These are phyloP conservation scores for Suillus subluteus DNA, from an alignment of 768 basidiomycete genomes.

Conservation along the genomic window DNA sequence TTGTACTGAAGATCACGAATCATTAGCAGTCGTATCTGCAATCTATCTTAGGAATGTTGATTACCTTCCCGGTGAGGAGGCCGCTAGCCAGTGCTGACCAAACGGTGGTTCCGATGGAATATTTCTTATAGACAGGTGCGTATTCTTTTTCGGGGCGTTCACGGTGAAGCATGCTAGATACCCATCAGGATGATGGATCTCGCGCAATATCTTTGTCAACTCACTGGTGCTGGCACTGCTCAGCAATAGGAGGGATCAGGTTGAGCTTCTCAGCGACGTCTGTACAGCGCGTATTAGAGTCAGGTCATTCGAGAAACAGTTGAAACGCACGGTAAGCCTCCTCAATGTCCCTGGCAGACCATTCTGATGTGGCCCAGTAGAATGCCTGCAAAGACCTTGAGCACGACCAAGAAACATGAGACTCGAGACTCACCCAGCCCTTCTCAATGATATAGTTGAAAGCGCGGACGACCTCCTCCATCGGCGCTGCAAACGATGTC, in stretches of 20 bases:
- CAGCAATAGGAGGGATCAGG: slow-evolving; percentile 52
- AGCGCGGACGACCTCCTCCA: slow-evolving; percentile 61
- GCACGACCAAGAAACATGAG: not conserved
- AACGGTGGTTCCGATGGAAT: slow-evolving; percentile 51
- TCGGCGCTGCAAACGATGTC: slow-evolving; percentile 32
- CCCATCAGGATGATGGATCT: not conserved
- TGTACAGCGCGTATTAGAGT: slow-evolving; percentile 17
- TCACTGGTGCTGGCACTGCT: slow-evolving; percentile 54
- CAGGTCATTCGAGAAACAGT: not conserved
- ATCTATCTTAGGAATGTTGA: not conserved
- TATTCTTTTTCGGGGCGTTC: slow-evolving; percentile 60
- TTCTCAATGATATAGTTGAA: slow-evolving; percentile 58
- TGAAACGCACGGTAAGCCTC: slow-evolving; percentile 41
- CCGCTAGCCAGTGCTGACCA: slow-evolving; percentile 62
- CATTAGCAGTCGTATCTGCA: not conserved
- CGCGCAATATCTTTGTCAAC: slow-evolving; percentile 10
- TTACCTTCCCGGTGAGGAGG: slow-evolving; percentile 56
- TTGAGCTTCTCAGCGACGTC: slow-evolving; percentile 54
- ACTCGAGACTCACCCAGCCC: slow-evolving; percentile 40
- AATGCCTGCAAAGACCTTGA: slow-evolving; percentile 32
- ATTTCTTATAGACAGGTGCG: slow-evolving; percentile 47
- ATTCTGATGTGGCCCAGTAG: slow-evolving; percentile 59
- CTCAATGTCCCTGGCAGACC: slow-evolving; percentile 54
- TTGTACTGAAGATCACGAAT: slow-evolving; percentile 39
- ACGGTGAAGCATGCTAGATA: slow-evolving; percentile 51